Conservation (phyloP, 2,329 filamentous ascomycete genomes). For the Epichloe gansuensis region DNA sequence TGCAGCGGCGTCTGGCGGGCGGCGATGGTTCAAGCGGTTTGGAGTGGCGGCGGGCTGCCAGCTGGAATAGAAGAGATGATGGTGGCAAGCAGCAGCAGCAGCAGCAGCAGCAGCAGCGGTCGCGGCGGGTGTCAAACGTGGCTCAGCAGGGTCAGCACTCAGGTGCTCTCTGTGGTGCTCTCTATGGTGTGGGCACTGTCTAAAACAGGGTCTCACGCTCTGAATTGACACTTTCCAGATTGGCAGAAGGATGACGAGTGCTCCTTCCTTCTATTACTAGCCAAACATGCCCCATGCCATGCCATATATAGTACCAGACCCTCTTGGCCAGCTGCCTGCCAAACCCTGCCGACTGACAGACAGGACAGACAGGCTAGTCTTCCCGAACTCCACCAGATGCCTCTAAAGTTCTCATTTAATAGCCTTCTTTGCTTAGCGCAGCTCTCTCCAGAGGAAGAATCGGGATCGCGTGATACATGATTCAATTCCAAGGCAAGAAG, state of each 20-base stretch:
- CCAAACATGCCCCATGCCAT: background rate
- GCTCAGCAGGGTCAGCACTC: background rate
- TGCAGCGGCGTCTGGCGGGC: slow-evolving; percentile 6
- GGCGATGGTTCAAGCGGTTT: slow-evolving; percentile 4
- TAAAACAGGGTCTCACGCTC: background rate
- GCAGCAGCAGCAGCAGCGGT: background rate
- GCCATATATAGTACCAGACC: too few relatives aligned
- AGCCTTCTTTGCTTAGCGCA: too few relatives aligned
- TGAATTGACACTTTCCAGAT: background rate
- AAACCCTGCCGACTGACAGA: background rate
- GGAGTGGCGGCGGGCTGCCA: background rate
- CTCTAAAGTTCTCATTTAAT: too few relatives aligned
- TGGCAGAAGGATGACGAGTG: background rate
- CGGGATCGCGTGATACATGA: too few relatives aligned
- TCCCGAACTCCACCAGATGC: too few relatives aligned
- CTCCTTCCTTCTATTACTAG: background rate
- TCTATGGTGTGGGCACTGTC: too few relatives aligned
- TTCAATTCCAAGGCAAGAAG: too few relatives aligned
- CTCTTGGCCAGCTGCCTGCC: background rate
- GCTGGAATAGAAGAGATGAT: background rate
- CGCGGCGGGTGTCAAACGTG: background rate
- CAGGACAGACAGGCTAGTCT: too few relatives aligned
- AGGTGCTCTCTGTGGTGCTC: too few relatives aligned
- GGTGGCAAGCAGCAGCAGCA: background rate
- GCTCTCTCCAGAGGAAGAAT: too few relatives aligned